Evolutionary conservation across 2,329 filamentous ascomycete species (phyloP), one percentile per base, ranked within the genome.

Genomic region (Harringtonia lauricola): DNA sequence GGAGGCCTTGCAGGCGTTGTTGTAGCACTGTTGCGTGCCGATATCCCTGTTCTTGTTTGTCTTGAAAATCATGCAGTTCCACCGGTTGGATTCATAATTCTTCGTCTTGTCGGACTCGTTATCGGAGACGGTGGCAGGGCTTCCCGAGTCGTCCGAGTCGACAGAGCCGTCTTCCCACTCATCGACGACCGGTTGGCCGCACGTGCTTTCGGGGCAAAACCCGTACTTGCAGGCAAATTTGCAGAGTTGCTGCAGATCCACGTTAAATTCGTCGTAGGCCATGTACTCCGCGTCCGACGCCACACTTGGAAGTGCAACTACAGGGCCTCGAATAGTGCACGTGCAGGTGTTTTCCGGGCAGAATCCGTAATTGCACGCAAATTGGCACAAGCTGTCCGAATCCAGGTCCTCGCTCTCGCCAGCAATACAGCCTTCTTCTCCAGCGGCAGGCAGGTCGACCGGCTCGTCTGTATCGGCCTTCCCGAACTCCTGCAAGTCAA

Each of bases 221-320:
- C 48, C 50, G 35, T 53, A 42, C 22, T 48, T 49, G 42, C 51
- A 53, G 8, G 46, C 46, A 37, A 52, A 52, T 13, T 40, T 47
- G 35, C 50, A 52, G 14, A 52, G 45, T n/a, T 46, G 48, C 19
- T 52, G 43, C 5, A 49, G 34, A 30, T 51, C 49, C 6, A 52
- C 40, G 18, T 49, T 42, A n/a, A 46, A 24, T 4, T 51, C 40
- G 18, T 49, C 43, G n/a, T 45, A 24, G 3, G 46, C 45, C 14
- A 51, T 47, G 8, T 36, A 19, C 4, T 45, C 36, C 7, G 33
- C 46, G 12, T 36, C 45, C 7, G 40, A 45, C 26, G 24, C 51
- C 3, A 51, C 56, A 17, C 46, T 47, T 30, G 51, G 55, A 24
- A 49, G 47, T 1, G 36, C 29, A 8, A 44, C 37, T 1, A 47